Conservation (phyloP, 352 stramenopile species). For the Globisporangium spiculum region DNA sequence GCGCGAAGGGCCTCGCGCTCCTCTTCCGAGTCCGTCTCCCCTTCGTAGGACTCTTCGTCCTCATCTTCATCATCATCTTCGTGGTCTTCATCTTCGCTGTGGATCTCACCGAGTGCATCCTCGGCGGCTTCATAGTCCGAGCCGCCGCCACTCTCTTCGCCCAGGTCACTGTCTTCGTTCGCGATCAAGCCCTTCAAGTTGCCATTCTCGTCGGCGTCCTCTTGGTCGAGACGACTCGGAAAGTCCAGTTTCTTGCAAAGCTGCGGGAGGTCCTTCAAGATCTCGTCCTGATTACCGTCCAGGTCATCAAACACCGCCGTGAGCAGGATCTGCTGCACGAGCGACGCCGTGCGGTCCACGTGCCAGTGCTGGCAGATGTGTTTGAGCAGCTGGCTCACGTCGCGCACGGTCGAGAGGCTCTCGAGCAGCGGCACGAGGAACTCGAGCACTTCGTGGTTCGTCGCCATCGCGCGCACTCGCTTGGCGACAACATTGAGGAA, state of each 20-base stretch:
- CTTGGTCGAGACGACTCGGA: constrained; percentile 70
- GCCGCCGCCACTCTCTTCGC: constrained; percentile 43
- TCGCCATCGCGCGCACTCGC: constrained; percentile 28
- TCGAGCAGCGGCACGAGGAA: constrained; percentile 70
- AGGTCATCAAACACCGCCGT: constrained; percentile 79
- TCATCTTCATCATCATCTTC: constrained; percentile 30
- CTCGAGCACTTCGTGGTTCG: constrained; percentile 62
- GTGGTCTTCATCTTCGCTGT: constrained; percentile 27
- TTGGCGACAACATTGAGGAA: constrained; percentile 29
- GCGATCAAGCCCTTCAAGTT: constrained; percentile 72
- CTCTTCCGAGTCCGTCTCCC: constrained; percentile 70
- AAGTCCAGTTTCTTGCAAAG: constrained; percentile 70
- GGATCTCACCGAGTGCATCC: constrained; percentile 24
- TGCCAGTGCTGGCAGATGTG: constrained; percentile 66
- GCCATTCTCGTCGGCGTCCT: constrained; percentile 80
- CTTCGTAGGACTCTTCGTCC: constrained; percentile 39
- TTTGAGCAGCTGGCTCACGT: constrained; percentile 64
- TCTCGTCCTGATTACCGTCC: constrained; percentile 77
- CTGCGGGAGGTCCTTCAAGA: constrained; percentile 55
- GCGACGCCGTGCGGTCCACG: constrained; percentile 39
- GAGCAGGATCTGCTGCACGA: constrained; percentile 78
- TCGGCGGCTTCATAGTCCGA: constrained; percentile 26
- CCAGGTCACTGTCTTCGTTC: constrained; percentile 67
- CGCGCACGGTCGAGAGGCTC: constrained; percentile 66
- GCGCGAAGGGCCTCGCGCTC: constrained; percentile 24